Conservation (phyloP, 345 rosid species). For the Passiflora organensis region DNA sequence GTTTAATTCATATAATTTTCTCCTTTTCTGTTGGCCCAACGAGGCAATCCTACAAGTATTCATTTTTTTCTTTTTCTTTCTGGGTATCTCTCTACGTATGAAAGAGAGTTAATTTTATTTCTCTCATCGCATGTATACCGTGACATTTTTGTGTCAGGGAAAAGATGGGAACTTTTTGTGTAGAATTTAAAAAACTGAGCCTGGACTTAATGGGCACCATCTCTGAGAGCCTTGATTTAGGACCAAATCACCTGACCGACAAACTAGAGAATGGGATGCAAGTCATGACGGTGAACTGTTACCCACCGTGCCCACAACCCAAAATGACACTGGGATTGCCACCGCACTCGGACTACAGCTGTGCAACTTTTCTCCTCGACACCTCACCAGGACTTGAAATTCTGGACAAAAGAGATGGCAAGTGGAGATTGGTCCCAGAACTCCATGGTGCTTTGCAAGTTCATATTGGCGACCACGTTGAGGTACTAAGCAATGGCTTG, state of each 20-base stretch:
- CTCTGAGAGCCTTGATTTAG: slow-evolving; percentile 49
- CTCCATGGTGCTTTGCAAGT: slow-evolving; percentile 52
- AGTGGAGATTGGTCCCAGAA: slow-evolving; percentile 46
- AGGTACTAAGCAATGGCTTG: slow-evolving; percentile 63
- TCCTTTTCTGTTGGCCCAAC: too few species aligned
- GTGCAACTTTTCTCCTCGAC: slow-evolving; percentile 52
- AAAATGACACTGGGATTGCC: slow-evolving; percentile 43
- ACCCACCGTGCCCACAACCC: slow-evolving; percentile 58
- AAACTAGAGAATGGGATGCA: slow-evolving; percentile 54
- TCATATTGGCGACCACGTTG: slow-evolving; percentile 59
- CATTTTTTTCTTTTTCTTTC: too few species aligned
- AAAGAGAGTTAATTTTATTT: too few species aligned
- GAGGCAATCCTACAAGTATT: too few species aligned
- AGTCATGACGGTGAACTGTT: slow-evolving; percentile 50
- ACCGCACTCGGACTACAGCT: slow-evolving; percentile 62
- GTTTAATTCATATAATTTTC: too few species aligned
- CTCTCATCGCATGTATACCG: neutral
- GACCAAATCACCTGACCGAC: slow-evolving; percentile 31
- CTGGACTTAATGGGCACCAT: slow-evolving; percentile 42
- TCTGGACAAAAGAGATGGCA: slow-evolving; percentile 24
- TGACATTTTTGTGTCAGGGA: slow-evolving; percentile 29
- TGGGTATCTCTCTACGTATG: too few species aligned
- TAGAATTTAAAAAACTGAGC: slow-evolving; percentile 35
- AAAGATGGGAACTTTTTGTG: slow-evolving; percentile 47
- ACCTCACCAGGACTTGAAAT: slow-evolving; percentile 53